Evolutionary conservation across 2,329 filamentous ascomycete species (phyloP).

Genomic region (Dactylonectria macrodidyma): DNA sequence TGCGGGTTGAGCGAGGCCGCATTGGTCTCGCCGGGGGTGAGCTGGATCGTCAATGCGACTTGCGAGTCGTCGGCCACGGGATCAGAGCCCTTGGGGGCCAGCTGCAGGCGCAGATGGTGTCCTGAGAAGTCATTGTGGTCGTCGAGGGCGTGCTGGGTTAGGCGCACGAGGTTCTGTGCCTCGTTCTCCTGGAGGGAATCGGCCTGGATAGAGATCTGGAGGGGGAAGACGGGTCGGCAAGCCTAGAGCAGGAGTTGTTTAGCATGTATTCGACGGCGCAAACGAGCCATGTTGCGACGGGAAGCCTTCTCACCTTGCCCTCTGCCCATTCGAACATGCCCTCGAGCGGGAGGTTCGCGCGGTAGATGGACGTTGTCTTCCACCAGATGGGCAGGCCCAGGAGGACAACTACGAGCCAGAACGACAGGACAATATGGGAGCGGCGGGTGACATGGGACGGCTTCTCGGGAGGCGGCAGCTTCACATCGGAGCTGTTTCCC

Average conservation of each 20-base stretch:
- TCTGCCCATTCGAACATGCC: conserved; percentile 94
- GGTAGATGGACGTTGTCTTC: conserved; percentile 92
- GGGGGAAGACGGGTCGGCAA: conserved; percentile 89
- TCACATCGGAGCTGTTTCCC: conserved; percentile 27
- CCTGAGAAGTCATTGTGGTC: conserved; percentile 88
- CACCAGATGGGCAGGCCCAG: conserved; percentile 96
- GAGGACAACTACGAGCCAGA: conserved; percentile 88
- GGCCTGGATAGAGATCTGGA: conserved; percentile 84
- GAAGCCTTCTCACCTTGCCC: conserved; percentile 75
- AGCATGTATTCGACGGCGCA: neutral
- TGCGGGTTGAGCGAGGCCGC: conserved; percentile 78
- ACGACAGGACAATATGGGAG: conserved; percentile 84
- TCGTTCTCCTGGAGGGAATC: conserved; percentile 76
- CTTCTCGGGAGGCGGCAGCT: conserved; percentile 82
- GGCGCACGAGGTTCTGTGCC: conserved; percentile 79
- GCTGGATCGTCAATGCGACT: conserved; percentile 78
- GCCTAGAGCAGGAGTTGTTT: conserved; percentile 67
- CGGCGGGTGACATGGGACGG: conserved; percentile 78
- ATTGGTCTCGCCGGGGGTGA: conserved; percentile 75
- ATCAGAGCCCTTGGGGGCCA: conserved; percentile 51
- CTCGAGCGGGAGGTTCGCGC: conserved; percentile 85
- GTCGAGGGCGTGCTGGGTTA: conserved; percentile 90
- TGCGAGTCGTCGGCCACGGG: conserved; percentile 59
- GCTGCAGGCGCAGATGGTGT: conserved; percentile 78
- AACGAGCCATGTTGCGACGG: neutral